Evolutionary conservation across 2,329 filamentous ascomycete species (phyloP), one percentile per base, ranked within the genome.

Genomic region (Ceratocystis eucalypticola): DNA sequence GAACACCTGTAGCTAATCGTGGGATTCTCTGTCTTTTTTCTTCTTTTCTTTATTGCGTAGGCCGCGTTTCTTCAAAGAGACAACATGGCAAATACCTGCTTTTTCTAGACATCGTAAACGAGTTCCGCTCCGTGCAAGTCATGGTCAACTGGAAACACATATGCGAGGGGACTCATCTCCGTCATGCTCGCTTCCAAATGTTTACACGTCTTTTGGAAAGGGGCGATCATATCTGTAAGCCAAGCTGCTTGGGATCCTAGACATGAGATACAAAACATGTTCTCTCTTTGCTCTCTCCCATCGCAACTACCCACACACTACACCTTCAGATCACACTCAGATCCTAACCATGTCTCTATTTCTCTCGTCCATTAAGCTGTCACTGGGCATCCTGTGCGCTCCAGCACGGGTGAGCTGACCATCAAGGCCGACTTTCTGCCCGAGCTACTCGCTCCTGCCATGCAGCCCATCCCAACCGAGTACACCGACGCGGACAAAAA

Each of bases 141-240:
- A 85, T 96, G 78, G 82, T 88, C 74, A 88, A 89, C 75, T 80
- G 86, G 71, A 79, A 80, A 68, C 82, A 71, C 69, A 69, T 76
- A 64, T 69, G 62, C 67, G 69, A 70, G 64, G 71, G 70, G 68
- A 70, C 75, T 61, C 73, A 75, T 33, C 71, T 77, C 53, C 74
- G 74, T 45, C 69, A 71, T 30, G 72, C 75, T 46, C 74, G 76
- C 48, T 86, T 87, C 71, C 86, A 83, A 71, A 74, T 81, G 48
- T 82, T 88, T 69, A 82, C 82, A 69, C 84, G 84, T 69, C 75
- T 89, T 65, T 80, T 92, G 61, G 84, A 88, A 70, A 84, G 88
- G 71, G 94, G 94, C 69, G 94, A 97, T 77, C 87, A 89, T 73
- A 85, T 93, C 73, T 86, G 88, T 91, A 81, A 77, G 88, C 72